Conservation (phyloP, 2,329 filamentous ascomycete species). For the Metarhizium brunneum region DNA sequence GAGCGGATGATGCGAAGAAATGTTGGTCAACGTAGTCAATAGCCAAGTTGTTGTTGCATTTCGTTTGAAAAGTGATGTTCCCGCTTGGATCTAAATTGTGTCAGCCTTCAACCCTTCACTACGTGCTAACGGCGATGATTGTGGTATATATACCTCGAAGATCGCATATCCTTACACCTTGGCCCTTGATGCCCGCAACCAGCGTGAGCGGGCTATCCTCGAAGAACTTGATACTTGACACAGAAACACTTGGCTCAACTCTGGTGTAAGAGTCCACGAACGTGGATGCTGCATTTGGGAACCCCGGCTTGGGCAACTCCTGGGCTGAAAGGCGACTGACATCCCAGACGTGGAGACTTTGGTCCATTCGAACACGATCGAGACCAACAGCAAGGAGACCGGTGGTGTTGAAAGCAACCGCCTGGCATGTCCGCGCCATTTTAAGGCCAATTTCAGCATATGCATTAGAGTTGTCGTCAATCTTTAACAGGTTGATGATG, state of each 20-base stretch:
- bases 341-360: constrained; percentile 77
- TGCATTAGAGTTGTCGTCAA: constrained; percentile 61
- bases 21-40: constrained; percentile 75
- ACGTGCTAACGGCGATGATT: not conserved
- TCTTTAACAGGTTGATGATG: constrained; percentile 63
- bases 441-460: constrained; percentile 61
- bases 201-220: constrained; percentile 66
- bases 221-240: constrained; percentile 77
- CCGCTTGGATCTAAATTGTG: constrained; percentile 35
- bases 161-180: constrained; percentile 69
- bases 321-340: constrained; percentile 50
- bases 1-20: constrained; percentile 72
- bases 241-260: constrained; percentile 59
- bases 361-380: constrained; percentile 72
- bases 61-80: constrained; percentile 53
- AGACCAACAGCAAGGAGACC: constrained; percentile 69
- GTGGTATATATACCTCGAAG: constrained; percentile 54
- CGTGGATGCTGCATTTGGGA: constrained; percentile 36
- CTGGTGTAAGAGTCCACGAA: constrained; percentile 49
- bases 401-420: constrained; percentile 66
- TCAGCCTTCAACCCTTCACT: not conserved
- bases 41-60: constrained; percentile 61
- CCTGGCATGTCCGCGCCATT: constrained; percentile 69
- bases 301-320: constrained; percentile 38
- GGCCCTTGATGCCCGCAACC: constrained; percentile 65